Percentiles rank a stretch among this genome's conserved stretches.
These are phyloP conservation scores for Limnomonas spitsbergensis DNA, from an alignment of 139 green algal species.

Conservation along the genomic window DNA sequence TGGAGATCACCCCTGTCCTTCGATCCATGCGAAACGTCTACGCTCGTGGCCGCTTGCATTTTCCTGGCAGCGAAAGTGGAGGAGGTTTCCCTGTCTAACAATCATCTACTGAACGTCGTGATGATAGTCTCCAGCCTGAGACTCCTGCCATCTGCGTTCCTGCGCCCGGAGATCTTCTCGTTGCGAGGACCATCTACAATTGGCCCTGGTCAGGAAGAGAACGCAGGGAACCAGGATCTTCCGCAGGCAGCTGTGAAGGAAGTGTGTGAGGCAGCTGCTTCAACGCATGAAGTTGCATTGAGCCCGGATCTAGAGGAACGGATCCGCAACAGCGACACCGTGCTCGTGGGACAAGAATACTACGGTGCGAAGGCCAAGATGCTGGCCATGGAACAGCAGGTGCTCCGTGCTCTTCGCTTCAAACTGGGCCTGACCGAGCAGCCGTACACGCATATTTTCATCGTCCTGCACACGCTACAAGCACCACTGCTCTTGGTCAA, in stretches of 20 bases:
- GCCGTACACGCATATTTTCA: background rate
- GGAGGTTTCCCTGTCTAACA: conserved; percentile 7
- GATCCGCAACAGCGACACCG: background rate
- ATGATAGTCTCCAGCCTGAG: background rate
- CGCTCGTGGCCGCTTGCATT: background rate
- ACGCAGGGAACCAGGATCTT: background rate
- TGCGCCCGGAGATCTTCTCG: background rate
- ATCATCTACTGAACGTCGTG: background rate
- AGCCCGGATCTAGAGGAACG: no score
- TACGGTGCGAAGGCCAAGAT: background rate
- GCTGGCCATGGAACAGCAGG: background rate
- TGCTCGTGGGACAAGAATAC: background rate
- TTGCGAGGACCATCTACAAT: background rate
- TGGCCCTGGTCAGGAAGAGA: background rate
- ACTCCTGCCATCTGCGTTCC: background rate
- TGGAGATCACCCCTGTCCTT: background rate
- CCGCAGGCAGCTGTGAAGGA: background rate
- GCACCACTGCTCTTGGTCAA: background rate
- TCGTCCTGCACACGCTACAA: background rate
- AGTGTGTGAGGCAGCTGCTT: no score
- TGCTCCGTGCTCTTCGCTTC: background rate
- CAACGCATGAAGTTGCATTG: no score
- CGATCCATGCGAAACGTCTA: background rate
- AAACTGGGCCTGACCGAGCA: conserved; percentile 1
- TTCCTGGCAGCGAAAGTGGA: background rate